These are phyloP conservation scores for Aspergillus conjunctus DNA, from an alignment of 495 filamentous ascomycete species.

Conservation along the genomic window DNA sequence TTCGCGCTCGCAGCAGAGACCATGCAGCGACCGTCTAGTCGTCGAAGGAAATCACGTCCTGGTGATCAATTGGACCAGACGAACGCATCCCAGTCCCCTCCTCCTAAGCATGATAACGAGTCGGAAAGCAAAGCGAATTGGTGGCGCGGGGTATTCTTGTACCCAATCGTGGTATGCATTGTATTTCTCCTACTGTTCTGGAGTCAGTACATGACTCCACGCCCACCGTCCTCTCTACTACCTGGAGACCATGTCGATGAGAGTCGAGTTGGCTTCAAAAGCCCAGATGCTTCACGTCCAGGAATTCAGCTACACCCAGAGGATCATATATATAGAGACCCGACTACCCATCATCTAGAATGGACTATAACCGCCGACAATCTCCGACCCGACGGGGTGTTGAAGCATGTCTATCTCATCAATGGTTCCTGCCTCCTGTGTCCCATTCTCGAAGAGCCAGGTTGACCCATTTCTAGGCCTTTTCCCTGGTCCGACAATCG, in stretches of 20 bases:
- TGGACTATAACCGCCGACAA: conserved; percentile 38
- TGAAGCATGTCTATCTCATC: conserved; percentile 42
- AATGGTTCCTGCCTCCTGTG: conserved; percentile 31
- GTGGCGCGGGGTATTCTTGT: conserved; percentile 16
- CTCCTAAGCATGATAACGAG: not conserved
- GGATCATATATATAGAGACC: conserved; percentile 38
- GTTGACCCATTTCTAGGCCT: conserved; percentile 27
- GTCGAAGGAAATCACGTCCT: conserved; percentile 7
- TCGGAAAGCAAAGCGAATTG: not conserved
- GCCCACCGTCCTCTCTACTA: not conserved
- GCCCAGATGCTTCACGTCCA: conserved; percentile 21
- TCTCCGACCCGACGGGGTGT: conserved; percentile 46
- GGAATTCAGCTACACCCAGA: conserved; percentile 41
- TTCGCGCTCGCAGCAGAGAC: not conserved
- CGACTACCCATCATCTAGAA: conserved; percentile 34
- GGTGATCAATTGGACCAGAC: not conserved
- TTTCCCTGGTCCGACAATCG: conserved; percentile 44
- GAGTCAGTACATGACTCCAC: conserved; percentile 1
- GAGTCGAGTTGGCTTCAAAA: not conserved
- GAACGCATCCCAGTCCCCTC: not conserved
- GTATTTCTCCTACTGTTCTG: conserved; percentile 27
- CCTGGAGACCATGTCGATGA: not conserved
- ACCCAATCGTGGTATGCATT: conserved; percentile 22
- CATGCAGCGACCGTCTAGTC: conserved; percentile 21
- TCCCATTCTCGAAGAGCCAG: not conserved